Percentiles rank a stretch among this genome's conserved stretches.
Evolutionary conservation across 2,329 filamentous ascomycete species (phyloP).

Genomic region (Aureobasidium sp.): DNA sequence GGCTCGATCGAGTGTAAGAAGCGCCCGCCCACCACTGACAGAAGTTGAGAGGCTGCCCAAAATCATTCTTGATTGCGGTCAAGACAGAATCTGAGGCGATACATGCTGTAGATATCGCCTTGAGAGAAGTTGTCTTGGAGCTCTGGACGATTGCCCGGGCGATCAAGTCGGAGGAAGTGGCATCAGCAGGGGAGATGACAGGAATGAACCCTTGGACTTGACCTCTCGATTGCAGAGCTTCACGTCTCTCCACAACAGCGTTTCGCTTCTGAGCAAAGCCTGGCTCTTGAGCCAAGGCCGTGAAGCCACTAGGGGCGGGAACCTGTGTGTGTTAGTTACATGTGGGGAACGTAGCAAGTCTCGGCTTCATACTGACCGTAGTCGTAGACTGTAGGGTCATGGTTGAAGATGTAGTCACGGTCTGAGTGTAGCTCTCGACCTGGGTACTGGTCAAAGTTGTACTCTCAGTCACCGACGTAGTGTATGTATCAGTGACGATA

Average conservation of each 20-base stretch:
- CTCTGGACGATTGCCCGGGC: neutral
- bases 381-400: neutral
- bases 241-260: neutral
- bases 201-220: neutral
- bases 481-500: neutral
- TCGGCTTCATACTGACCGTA: neutral
- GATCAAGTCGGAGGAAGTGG: neutral
- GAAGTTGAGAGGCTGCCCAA: constrained; percentile 1
- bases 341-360: neutral
- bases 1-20: constrained; percentile 1
- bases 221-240: neutral
- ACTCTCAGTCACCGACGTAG: neutral
- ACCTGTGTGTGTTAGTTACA: neutral
- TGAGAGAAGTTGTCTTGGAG: neutral
- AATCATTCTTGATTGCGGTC: neutral
- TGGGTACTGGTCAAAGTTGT: neutral
- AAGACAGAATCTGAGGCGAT: neutral
- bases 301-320: neutral
- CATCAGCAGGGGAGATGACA: neutral
- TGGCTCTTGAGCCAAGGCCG: neutral
- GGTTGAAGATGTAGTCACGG: neutral
- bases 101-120: neutral
- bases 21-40: constrained; percentile 12
- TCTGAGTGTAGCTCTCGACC: neutral
- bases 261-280: neutral